phyloP scores from a whole-genome alignment of 495 filamentous ascomycete species.

The Bryoglossum gracile region DNA sequence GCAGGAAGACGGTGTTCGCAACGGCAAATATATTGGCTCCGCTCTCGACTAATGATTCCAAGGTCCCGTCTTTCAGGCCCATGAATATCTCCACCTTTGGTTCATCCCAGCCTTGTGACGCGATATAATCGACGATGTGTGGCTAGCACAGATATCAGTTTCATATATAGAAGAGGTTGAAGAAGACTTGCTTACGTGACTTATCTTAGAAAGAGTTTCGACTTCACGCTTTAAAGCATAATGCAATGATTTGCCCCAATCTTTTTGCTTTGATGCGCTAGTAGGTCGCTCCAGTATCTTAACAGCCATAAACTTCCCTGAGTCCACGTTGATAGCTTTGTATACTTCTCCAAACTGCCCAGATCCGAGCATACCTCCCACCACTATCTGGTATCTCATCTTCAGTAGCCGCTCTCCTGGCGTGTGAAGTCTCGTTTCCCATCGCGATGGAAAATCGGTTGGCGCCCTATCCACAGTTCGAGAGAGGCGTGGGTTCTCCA shows the following conservation, averaged over 20 bases:
- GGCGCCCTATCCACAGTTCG: constrained; percentile 12
- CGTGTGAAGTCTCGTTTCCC: constrained; percentile 9
- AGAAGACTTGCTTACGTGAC: constrained; percentile 10
- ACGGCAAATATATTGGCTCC: not conserved
- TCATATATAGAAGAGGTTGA: constrained; percentile 12
- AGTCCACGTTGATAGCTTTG: constrained; percentile 22
- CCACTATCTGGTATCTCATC: constrained; percentile 13
- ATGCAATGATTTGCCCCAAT: too few species aligned
- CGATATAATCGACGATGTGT: constrained; percentile 13
- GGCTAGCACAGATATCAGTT: constrained; percentile 9
- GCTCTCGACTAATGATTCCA: not conserved
- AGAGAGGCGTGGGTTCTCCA: constrained; percentile 11
- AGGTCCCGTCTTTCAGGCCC: constrained; percentile 16
- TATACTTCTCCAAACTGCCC: constrained; percentile 20
- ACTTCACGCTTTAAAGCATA: constrained; percentile 18
- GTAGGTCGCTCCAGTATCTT: constrained; percentile 18
- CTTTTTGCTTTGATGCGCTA: constrained; percentile 16
- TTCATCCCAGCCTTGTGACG: constrained; percentile 14
- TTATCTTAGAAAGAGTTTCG: constrained; percentile 17
- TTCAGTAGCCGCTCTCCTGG: constrained; percentile 2
- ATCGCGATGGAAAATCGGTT: constrained; percentile 9
- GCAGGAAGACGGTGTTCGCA: not conserved
- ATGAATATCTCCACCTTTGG: constrained; percentile 21
- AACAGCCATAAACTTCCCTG: constrained; percentile 23
- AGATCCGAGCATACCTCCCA: constrained; percentile 7